phyloP scores from a whole-genome alignment of 129 eudicot genomes.

The Flaveria trinervia region DNA sequence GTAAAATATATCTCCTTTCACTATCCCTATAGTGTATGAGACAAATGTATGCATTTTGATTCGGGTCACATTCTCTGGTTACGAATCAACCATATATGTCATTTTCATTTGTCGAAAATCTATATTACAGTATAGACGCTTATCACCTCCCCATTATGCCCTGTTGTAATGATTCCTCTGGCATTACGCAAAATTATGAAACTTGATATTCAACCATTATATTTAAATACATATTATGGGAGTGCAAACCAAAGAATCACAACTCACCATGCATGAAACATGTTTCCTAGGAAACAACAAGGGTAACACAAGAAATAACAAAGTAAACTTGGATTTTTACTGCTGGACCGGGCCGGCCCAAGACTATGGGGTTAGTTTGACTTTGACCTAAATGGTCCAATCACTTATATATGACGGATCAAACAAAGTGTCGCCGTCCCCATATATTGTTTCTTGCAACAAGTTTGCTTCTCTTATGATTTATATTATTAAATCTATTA shows the following conservation, averaged over 20 bases:
- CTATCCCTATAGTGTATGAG: too few relatives aligned
- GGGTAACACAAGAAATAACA: conserved; percentile 33
- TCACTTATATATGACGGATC: conserved; percentile 23
- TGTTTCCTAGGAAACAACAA: conserved; percentile 46
- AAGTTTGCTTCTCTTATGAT: neutral
- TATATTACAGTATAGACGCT: too few relatives aligned
- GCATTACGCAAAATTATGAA: neutral
- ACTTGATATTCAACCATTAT: too few relatives aligned
- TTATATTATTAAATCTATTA: neutral
- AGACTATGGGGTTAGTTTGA: conserved; percentile 28
- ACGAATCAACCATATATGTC: too few relatives aligned
- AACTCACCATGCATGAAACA: conserved; percentile 17
- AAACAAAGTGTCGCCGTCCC: conserved; percentile 37
- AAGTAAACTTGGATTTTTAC: conserved; percentile 23
- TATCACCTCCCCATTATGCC: too few relatives aligned
- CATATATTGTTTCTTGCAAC: conserved; percentile 9
- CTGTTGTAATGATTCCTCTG: too few relatives aligned
- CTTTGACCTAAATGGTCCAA: conserved; percentile 7
- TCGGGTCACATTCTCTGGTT: too few relatives aligned
- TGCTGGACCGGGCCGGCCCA: conserved; percentile 45
- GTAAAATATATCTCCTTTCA: too few relatives aligned
- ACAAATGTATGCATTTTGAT: too few relatives aligned
- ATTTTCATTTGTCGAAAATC: too few relatives aligned
- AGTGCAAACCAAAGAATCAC: neutral
- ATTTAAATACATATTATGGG: neutral